phyloP scores from a whole-genome alignment of 768 basidiomycete genomes.

The Russula ochroleuca region DNA sequence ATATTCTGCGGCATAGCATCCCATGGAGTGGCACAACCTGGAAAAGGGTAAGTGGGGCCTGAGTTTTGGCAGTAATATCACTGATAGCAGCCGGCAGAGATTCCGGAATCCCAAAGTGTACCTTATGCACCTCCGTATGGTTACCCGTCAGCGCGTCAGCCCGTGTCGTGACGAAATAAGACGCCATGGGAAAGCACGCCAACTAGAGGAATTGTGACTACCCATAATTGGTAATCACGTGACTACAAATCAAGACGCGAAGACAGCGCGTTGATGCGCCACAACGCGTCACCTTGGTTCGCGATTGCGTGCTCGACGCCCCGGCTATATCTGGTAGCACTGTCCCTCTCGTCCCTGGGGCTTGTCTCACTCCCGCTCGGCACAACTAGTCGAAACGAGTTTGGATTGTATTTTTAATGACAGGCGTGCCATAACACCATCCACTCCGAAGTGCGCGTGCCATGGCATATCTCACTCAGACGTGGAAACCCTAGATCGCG shows the following conservation, averaged over 20 bases:
- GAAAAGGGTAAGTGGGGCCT: too few species aligned
- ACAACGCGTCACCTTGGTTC: slow-evolving; percentile 26
- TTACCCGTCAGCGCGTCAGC: too few species aligned
- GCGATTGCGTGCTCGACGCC: slow-evolving; percentile 26
- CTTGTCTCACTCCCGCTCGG: not conserved
- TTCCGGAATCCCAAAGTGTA: too few species aligned
- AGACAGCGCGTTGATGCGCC: not conserved
- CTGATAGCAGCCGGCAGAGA: too few species aligned
- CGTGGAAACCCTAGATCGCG: not conserved
- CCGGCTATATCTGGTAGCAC: not conserved
- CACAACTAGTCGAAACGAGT: not conserved
- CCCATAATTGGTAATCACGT: too few species aligned
- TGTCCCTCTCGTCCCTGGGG: not conserved
- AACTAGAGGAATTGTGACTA: too few species aligned
- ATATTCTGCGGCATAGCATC: too few species aligned
- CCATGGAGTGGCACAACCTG: too few species aligned
- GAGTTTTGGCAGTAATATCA: too few species aligned
- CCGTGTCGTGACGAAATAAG: not conserved
- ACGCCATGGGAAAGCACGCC: not conserved
- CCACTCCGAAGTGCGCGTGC: not conserved
- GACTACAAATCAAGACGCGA: not conserved
- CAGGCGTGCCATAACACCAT: not conserved
- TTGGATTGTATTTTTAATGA: not conserved
- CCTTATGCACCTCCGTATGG: too few species aligned
- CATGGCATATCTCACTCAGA: not conserved